Evolutionary conservation across 2,329 filamentous ascomycete genomes (phyloP), one percentile per base, ranked within the genome.

Genomic region (Epichloe uncinata): DNA sequence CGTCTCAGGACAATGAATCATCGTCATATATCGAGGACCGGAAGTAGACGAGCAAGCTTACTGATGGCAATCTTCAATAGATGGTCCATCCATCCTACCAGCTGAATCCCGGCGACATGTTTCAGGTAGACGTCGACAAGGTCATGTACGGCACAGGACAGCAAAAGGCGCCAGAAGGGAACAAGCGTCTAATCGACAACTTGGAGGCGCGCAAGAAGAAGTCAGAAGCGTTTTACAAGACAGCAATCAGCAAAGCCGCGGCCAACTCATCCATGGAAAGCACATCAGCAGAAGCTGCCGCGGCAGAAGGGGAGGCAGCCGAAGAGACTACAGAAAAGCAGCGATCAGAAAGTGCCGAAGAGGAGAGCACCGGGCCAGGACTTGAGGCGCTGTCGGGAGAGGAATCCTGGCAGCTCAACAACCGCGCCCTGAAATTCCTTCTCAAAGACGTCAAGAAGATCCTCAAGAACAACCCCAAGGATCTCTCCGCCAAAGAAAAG

Each of bases 91-190:
- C 93, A 8, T 85, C 88, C 50, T 98, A 98, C 67, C 82, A 89
- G 56, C 78, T 98, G 38, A 98, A 98, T 67, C 94, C 93, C 3
- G 93, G 93, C 58, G 93, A 98, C 66, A 87, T 98, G 81, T 98
- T 98, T 75, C 88, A 95, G 65, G 91, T 98, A 59, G 85, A 96
- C 18, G 77, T 86, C 36, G 87, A 95, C 38, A 81, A 84, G 58
- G 93, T 98, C 50, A 76, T 98, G 67, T 90, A 78, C 60, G 91
- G 87, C 35, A 95, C 90, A 1, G 93, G 93, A 52, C 75, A 78
- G 26, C 77, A 79, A 45, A 93, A 89, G 68, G 67, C 74, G 5
- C 26, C 55, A 18, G 51, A 62, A 57, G 54, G 48, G 3, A 51
- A 60, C 48, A 50, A 55, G 18, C 50, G 53, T 3, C 49, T 63